A percentile compares a stretch with the other conserved stretches of the same genome.
Conservation (phyloP, 2,329 filamentous ascomycete species). For the Aspergillus phoenicis region DNA sequence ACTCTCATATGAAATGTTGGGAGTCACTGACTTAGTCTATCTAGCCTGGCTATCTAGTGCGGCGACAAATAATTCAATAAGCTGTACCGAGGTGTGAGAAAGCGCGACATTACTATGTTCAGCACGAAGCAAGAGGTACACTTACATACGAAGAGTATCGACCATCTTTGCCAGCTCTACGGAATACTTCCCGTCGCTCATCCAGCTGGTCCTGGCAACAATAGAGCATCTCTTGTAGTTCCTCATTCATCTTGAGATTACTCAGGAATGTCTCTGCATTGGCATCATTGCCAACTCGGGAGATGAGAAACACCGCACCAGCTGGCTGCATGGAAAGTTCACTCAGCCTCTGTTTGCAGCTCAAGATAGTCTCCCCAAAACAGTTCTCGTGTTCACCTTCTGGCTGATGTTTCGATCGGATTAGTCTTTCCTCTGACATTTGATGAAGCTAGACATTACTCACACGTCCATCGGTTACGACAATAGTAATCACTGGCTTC, state of each 20-base stretch:
- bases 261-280: background rate
- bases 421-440: background rate
- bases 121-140: background rate
- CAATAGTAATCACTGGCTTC: background rate
- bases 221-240: background rate
- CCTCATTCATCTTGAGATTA: background rate
- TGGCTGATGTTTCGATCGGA: background rate
- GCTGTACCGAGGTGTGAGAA: background rate
- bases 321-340: background rate
- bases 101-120: background rate
- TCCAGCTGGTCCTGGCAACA: slow-evolving; percentile 5
- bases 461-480: slow-evolving; percentile 1
- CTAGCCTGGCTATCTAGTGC: background rate
- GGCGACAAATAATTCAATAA: background rate
- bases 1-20: background rate
- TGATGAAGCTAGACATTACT: background rate
- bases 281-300: background rate
- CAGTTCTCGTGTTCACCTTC: background rate
- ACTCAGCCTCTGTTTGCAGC: background rate
- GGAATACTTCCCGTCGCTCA: background rate
- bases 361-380: background rate
- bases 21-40: background rate
- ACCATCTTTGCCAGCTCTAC: background rate
- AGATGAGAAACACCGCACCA: slow-evolving; percentile 1
- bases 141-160: background rate